A percentile compares a stretch with the other conserved stretches of the same genome.
Conservation (phyloP, 1,284 basidiomycete genomes). For the Marasmius oreades region DNA sequence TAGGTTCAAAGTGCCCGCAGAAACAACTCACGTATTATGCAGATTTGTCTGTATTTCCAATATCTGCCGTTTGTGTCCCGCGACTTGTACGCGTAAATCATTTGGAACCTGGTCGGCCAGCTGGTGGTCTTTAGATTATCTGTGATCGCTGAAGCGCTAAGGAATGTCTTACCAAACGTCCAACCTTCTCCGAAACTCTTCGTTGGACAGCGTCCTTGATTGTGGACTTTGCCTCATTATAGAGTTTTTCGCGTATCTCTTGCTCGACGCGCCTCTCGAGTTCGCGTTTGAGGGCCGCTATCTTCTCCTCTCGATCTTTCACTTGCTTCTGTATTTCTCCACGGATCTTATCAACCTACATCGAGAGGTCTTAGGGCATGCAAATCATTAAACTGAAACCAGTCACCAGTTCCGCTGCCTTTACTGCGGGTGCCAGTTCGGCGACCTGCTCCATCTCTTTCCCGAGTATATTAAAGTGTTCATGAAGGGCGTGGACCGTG, state of each 20-base stretch:
- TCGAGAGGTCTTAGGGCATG: background rate
- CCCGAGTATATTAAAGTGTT: constrained; percentile 41
- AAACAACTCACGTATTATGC: constrained; percentile 41
- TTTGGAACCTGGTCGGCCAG: constrained; percentile 40
- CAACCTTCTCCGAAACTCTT: background rate
- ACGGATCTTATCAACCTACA: constrained; percentile 37
- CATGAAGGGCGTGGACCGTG: constrained; percentile 33
- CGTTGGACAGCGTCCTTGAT: constrained; percentile 2
- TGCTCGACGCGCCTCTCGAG: constrained; percentile 35
- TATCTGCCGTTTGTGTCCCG: constrained; percentile 32
- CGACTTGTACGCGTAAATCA: constrained; percentile 28
- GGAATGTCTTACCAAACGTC: background rate
- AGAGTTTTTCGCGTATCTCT: constrained; percentile 28
- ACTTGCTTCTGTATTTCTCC: constrained; percentile 36
- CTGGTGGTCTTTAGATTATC: constrained; percentile 23
- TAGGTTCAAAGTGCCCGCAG: too few species aligned
- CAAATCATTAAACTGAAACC: background rate
- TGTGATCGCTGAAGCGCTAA: background rate
- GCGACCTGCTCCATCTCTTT: constrained; percentile 41
- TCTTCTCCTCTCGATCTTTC: constrained; percentile 32
- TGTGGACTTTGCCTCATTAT: constrained; percentile 18
- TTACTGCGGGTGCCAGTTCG: constrained; percentile 39
- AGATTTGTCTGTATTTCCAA: constrained; percentile 40
- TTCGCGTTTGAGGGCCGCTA: constrained; percentile 30
- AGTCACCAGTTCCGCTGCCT: constrained; percentile 39